Evolutionary conservation across 306 rosid species (phyloP), one percentile per base, ranked within the genome.

Genomic region (Medicago arabica): DNA sequence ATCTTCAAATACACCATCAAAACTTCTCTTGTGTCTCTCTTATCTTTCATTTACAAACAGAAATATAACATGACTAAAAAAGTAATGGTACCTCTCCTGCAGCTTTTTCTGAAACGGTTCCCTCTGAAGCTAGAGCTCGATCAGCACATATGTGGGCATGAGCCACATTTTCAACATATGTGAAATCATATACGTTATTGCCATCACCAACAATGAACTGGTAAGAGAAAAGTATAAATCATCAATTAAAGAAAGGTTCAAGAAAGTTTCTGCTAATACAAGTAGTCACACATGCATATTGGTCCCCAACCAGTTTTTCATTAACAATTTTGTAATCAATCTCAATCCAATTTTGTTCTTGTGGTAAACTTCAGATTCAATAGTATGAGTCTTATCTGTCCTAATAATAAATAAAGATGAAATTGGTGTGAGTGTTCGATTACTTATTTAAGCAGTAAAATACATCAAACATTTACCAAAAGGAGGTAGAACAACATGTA

Each of bases 171-270:
- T 86, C 97, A 80, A 96, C 99, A 67, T 88, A 96, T 36, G 99
- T 96, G 87, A 96, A 96, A 82, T 96, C 99, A 72, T 80, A 89
- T 28, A 88, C 15, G 64, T 92, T 96, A 60, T 88, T 89, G 47
- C 99, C 99, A 87, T 92, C 87, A 2, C 99, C 99, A 81, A 96
- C 78, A 77, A 96, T 87, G 86, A 89, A 96, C 99, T 96, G 92
- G 21, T 49, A 89, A 40, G 77, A 63, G 77, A 75, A 31, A 78
- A 81, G 77, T 60, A 67, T 38, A 61, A 65, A 73, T 68, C 40
- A 51, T 62, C 15, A 67, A 75, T 31, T 65, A 74, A 58, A 64
- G 43, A 74, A 57, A 65, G 40, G 44, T 62, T 71, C 41, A 69
- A 71, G 65, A 63, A 53, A 72, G 25, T 31, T 46, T 69, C 31